A percentile compares a stretch with the other conserved stretches of the same genome.
Evolutionary conservation across 768 basidiomycete genomes (phyloP).

Genomic region (Infundibulicybe gibba): DNA sequence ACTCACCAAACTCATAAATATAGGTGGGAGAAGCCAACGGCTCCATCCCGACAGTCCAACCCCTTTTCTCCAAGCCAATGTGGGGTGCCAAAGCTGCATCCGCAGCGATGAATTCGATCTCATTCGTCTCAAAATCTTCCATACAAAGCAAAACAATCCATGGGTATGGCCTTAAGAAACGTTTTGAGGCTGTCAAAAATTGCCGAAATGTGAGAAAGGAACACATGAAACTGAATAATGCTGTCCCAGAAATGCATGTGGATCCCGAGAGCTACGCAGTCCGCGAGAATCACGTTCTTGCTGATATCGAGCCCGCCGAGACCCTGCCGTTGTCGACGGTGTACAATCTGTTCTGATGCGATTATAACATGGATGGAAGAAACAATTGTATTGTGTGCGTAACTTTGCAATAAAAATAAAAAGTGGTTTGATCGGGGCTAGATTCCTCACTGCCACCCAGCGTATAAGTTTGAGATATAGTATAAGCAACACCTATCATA

Average conservation of each 20-base stretch:
- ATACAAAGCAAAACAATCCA: conserved; percentile 55
- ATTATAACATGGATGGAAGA: background rate
- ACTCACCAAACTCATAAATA: conserved; percentile 2
- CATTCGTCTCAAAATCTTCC: conserved; percentile 81
- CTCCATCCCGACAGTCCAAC: conserved; percentile 95
- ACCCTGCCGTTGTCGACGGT: conserved; percentile 62
- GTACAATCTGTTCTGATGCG: conserved; percentile 79
- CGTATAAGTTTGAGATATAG: too few species aligned
- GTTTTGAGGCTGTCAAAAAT: conserved; percentile 66
- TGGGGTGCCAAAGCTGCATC: conserved; percentile 81
- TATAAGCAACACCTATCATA: too few species aligned
- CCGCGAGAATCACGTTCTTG: conserved; percentile 70
- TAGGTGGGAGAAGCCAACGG: conserved; percentile 98
- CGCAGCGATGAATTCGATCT: conserved; percentile 80
- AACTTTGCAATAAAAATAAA: too few species aligned
- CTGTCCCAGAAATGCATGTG: conserved; percentile 79
- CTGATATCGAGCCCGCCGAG: conserved; percentile 73
- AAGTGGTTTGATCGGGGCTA: too few species aligned
- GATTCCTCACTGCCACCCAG: too few species aligned
- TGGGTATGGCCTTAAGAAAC: conserved; percentile 69
- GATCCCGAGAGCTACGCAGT: conserved; percentile 94
- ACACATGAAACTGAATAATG: conserved; percentile 92
- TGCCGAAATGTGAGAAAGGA: conserved; percentile 79
- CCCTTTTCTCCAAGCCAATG: conserved; percentile 84
- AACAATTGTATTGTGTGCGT: too few species aligned